Evolutionary conservation across 768 basidiomycete species (phyloP).

Genomic region (Rhizopogon vinicolor): DNA sequence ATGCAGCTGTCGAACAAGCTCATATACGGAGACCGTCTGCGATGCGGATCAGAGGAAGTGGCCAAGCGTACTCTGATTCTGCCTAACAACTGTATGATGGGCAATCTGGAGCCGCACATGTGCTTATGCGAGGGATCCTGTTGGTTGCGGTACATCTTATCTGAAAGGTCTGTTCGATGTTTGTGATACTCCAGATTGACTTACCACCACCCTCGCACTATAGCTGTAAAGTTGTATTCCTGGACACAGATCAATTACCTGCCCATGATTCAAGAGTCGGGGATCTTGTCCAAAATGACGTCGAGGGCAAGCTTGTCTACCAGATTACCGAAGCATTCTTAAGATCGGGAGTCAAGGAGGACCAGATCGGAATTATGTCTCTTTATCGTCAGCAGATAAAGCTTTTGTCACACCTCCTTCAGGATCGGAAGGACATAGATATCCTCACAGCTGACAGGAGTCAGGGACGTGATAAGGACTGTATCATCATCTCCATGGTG

Average conservation of each 20-base stretch:
- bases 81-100: conserved; percentile 41
- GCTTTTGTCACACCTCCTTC: conserved; percentile 65
- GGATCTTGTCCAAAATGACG: conserved; percentile 85
- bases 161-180: conserved; percentile 48
- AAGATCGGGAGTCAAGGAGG: conserved; percentile 55
- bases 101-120: conserved; percentile 24
- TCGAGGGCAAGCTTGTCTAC: conserved; percentile 66
- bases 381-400: conserved; percentile 96
- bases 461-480: conserved; percentile 95
- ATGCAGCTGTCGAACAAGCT: conserved; percentile 88
- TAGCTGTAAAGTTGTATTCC: conserved; percentile 85
- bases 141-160: conserved; percentile 67
- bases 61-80: conserved; percentile 56
- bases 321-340: conserved; percentile 69
- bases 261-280: conserved; percentile 80
- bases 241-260: conserved; percentile 86
- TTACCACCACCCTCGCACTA: not conserved
- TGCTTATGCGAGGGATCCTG: conserved; percentile 40
- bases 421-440: conserved; percentile 58
- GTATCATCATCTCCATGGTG: conserved; percentile 90
- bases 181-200: not conserved
- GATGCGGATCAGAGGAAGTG: conserved; percentile 73
- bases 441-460: conserved; percentile 90
- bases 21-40: conserved; percentile 73
- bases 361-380: conserved; percentile 85